These are phyloP conservation scores for Komagataella pseudopastoris DNA, from an alignment of 805 yeast genomes.

Conservation along the genomic window DNA sequence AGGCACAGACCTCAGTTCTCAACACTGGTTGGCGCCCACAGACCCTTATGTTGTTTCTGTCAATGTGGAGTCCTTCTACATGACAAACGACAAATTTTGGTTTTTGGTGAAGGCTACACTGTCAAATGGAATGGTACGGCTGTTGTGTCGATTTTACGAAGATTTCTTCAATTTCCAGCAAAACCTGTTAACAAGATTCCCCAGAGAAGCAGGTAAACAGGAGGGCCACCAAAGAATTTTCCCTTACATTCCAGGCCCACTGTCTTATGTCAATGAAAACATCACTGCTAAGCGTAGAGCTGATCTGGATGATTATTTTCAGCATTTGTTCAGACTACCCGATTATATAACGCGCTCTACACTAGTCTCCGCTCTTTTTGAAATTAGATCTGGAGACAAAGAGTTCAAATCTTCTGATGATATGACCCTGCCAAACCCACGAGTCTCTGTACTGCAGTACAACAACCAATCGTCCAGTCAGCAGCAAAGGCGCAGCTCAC, in stretches of 20 bases:
- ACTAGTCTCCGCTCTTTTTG: slow-evolving; percentile 61
- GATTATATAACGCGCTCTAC: slow-evolving; percentile 56
- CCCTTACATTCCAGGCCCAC: slow-evolving; percentile 94
- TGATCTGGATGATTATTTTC: slow-evolving; percentile 38
- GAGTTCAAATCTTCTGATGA: slow-evolving; percentile 19
- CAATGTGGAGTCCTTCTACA: slow-evolving; percentile 64
- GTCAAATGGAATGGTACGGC: slow-evolving; percentile 54
- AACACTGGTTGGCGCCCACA: slow-evolving; percentile 4
- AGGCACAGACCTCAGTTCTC: slow-evolving; percentile 2
- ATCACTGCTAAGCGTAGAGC: slow-evolving; percentile 39
- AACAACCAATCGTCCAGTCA: slow-evolving; percentile 20
- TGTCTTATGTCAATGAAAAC: slow-evolving; percentile 76
- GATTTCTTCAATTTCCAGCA: slow-evolving; percentile 94
- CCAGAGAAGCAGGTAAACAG: slow-evolving; percentile 79
- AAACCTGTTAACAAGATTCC: slow-evolving; percentile 66
- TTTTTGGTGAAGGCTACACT: slow-evolving; percentile 59
- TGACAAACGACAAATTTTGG: slow-evolving; percentile 84
- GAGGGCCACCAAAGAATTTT: slow-evolving; percentile 66
- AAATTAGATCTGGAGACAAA: slow-evolving; percentile 48
- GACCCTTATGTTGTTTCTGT: slow-evolving; percentile 37
- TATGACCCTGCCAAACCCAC: slow-evolving; percentile 7
- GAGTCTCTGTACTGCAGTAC: neutral
- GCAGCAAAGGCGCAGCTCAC: slow-evolving; percentile 19
- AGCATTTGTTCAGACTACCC: slow-evolving; percentile 57
- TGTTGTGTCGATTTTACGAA: slow-evolving; percentile 80